Conservation (phyloP, 2,329 filamentous ascomycete genomes). For the Chaetomiaceae sp. region DNA sequence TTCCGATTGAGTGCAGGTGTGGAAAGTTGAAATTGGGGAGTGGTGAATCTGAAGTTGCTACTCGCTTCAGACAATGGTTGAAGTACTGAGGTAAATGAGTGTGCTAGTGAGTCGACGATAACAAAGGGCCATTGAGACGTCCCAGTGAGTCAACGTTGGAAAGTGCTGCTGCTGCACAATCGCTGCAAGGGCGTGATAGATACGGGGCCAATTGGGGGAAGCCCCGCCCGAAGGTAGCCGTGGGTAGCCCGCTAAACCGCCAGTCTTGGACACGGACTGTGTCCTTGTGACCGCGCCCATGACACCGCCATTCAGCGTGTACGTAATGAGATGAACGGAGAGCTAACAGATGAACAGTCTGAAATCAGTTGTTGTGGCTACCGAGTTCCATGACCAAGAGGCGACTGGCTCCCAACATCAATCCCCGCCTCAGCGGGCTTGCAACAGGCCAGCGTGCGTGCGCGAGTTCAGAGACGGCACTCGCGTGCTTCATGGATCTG, state of each 20-base stretch:
- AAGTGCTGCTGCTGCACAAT: too few relatives aligned
- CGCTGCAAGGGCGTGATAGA: neutral
- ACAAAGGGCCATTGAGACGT: neutral
- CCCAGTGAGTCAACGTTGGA: neutral
- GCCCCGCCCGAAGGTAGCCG: constrained; percentile 17
- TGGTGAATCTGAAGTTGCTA: too few relatives aligned
- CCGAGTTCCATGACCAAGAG: neutral
- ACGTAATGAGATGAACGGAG: constrained; percentile 11
- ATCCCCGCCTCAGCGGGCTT: too few relatives aligned
- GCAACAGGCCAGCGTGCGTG: too few relatives aligned
- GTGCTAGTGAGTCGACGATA: too few relatives aligned
- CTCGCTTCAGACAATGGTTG: neutral
- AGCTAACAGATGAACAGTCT: too few relatives aligned
- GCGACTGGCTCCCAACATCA: too few relatives aligned
- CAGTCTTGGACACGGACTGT: neutral
- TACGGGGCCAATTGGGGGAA: constrained; percentile 13
- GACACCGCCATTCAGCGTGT: constrained; percentile 7
- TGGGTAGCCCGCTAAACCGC: constrained; percentile 10
- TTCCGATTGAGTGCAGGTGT: too few relatives aligned
- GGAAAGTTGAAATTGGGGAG: too few relatives aligned
- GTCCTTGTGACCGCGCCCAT: constrained; percentile 12
- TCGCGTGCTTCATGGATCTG: neutral
- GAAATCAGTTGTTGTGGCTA: too few relatives aligned
- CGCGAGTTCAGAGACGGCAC: neutral
- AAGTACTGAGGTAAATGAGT: too few relatives aligned